Evolutionary conservation across 345 rosid species (phyloP), one percentile per base, ranked within the genome.

Genomic region (Raphanus raphanistrum): DNA sequence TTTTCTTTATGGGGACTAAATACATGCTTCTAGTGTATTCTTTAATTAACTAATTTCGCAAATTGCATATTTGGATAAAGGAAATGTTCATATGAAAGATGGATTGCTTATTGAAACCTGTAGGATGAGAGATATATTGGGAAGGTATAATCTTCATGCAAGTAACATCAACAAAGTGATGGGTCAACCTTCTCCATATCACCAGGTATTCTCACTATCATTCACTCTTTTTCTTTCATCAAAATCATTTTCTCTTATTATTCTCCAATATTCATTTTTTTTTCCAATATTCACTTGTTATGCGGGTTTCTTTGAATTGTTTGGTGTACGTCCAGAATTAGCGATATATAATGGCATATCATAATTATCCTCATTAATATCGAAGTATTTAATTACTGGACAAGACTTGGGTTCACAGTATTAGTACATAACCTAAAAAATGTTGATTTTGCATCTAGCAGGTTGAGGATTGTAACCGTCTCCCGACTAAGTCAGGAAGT

Each of bases 81-180:
- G 12, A 71, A 17, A 38, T 1, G 27, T 63, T 70, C 32, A 77
- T 28, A 35, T 48, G 25, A 67, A 67, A 41, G 35, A 43, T 75
- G 35, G 28, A 13, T 77, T 55, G 52, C 48, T 77, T 55, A 4
- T 71, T 70, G 60, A 41, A 77, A 63, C 48, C 27, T 71, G 67
- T 65, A 94, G 98, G 87, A 87, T 94, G 90, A 86, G 81, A 87
- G 93, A 85, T 61, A 83, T 94, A 63, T 68, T 94, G 52, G 94
- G 87, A 63, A 90, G 86, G 83, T 88, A 87, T 71, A 81, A 76
- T 32, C 79, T 92, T 71, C 93, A 90, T 78, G 84, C 94, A 2
- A 90, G 88, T 88, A 94, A 89, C 81, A 88, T 90, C 75, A 87
- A 85, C 83, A 92, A 88, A 74, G 10, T 54, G 60, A 70, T 87